Base-by-base conservation (phyloP, 768 basidiomycete genomes). In the Leccinum pellstonianum region DNA sequence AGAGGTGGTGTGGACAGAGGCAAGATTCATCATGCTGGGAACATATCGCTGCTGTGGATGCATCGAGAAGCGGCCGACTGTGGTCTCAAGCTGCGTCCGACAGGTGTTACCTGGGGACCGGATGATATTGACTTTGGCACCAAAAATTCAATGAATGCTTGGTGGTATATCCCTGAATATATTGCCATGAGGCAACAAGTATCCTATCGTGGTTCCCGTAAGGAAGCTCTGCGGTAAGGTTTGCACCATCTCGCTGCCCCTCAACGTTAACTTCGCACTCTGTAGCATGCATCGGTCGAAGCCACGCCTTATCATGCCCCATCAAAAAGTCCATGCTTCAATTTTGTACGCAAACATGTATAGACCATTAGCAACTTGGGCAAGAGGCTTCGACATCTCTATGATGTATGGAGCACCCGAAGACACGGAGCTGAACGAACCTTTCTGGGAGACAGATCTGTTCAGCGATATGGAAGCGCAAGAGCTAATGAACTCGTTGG, bases 1-100 rank as follows among this genome's bases (percentile, higher is more conserved):
- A 65, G 64, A 5, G 64, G 64, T 29, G 64, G 64, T 4, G 56
- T n/a, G 27, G 61, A 54, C 23, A 55, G 52, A 21, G 64, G 64
- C n/a, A 50, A 7, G 17, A n/a, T 3, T 5, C 27, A 27, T 31
- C 29, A 31, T 12, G 17, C 29, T 3, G 50, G 50, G 50, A 51
- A 51, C 29, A n/a, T 51, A n/a, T 49, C 23, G 15, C 3, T 49
- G 3, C 4, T 49, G 14, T 49, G 48, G 48, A 49, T 49, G 48
- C 3, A 29, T 31, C 50, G 50, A 51, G 50, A 51, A 31, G 50
- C 50, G 9, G 21, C n/a, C 12, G 17, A 21, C 3, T 3, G 29
- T 51, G 50, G 50, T 12, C 50, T 51, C 50, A 12, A 57, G 3
- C 54, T 74, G 37, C 54, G 54, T 3, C 61, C 57, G 7, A 63